Conservation (phyloP, 176 grass and related monocot genomes). For the Zea luxurians region DNA sequence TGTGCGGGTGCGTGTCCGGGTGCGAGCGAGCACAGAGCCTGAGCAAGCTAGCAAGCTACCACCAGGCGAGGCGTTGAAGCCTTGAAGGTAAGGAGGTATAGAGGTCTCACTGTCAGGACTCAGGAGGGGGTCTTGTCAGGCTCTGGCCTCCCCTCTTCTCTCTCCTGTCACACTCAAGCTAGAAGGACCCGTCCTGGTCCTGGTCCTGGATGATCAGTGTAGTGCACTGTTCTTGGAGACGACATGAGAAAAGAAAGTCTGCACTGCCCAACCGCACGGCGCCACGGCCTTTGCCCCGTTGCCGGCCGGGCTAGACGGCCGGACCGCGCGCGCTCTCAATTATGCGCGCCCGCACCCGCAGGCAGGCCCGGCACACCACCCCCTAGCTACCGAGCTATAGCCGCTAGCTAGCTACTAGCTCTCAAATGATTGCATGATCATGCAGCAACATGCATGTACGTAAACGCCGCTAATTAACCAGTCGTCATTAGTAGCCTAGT, state of each 20-base stretch:
- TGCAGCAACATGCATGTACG: neutral
- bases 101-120: neutral
- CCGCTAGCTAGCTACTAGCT: neutral
- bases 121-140: neutral
- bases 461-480: neutral
- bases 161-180: constrained; percentile 50
- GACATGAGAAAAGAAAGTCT: constrained; percentile 46
- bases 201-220: constrained; percentile 25
- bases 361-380: too few species aligned
- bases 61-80: too few species aligned
- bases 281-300: neutral
- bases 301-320: too few species aligned
- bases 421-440: constrained; percentile 56
- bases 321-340: too few species aligned
- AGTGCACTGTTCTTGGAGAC: constrained; percentile 28
- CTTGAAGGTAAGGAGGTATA: too few species aligned
- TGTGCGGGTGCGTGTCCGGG: too few species aligned
- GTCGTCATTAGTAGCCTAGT: too few species aligned
- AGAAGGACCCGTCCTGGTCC: constrained; percentile 28
- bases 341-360: too few species aligned
- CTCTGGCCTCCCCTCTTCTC: constrained; percentile 15
- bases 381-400: too few species aligned
- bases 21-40: too few species aligned
- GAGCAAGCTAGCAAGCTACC: too few species aligned
- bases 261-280: neutral